phyloP scores from a whole-genome alignment of 495 filamentous ascomycete genomes.

The Penicillium desertorum region DNA sequence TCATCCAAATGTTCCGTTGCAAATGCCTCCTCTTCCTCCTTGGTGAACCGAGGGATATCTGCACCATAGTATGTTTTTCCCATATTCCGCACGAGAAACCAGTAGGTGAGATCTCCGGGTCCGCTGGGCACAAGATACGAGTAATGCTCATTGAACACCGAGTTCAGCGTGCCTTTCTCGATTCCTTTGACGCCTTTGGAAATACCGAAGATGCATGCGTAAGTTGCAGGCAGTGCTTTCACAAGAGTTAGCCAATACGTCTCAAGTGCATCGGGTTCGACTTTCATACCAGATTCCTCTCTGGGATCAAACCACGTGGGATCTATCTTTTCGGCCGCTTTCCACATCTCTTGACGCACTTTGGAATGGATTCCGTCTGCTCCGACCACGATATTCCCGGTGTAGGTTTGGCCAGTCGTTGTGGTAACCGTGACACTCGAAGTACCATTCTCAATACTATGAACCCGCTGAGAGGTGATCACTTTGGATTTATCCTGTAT shows the following conservation, averaged over 20 bases:
- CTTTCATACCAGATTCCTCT: conserved; percentile 21
- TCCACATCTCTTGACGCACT: conserved; percentile 45
- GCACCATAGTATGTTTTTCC: conserved; percentile 25
- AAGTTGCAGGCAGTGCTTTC: conserved; percentile 26
- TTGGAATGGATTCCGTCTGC: conserved; percentile 53
- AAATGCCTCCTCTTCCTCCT: conserved; percentile 25
- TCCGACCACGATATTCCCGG: conserved; percentile 50
- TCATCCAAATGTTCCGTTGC: conserved; percentile 28
- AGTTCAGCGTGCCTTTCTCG: conserved; percentile 13
- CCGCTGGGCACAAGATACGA: conserved; percentile 28
- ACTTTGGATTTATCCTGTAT: conserved; percentile 38
- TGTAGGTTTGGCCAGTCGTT: conserved; percentile 34
- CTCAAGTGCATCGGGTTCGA: neutral
- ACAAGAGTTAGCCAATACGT: conserved; percentile 2
- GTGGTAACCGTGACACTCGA: conserved; percentile 32
- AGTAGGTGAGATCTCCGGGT: conserved; percentile 24
- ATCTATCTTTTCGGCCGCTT: conserved; percentile 28
- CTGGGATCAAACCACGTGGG: conserved; percentile 21
- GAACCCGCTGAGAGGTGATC: conserved; percentile 34
- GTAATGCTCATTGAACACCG: conserved; percentile 20
- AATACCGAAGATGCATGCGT: conserved; percentile 29
- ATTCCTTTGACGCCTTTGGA: conserved; percentile 18
- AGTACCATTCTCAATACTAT: conserved; percentile 22
- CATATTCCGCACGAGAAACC: conserved; percentile 26
- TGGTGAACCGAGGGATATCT: conserved; percentile 40